Evolutionary conservation across 2,329 filamentous ascomycete species (phyloP), one percentile per base, ranked within the genome.

Genomic region (Diaporthe citri): DNA sequence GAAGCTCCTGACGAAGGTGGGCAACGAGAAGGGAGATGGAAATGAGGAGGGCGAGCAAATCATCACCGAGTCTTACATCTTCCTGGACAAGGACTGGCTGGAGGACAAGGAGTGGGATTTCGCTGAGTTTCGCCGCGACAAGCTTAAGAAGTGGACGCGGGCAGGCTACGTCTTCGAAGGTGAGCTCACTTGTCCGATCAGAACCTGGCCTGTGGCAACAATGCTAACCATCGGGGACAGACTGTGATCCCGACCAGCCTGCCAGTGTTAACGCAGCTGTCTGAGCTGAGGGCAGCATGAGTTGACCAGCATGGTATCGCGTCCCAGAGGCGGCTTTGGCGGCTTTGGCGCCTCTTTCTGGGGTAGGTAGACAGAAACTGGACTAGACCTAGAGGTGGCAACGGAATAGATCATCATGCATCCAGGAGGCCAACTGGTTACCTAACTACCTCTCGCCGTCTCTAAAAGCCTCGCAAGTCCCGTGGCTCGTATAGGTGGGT

Each of bases 61-160:
- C 69, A 83, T 87, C 76, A 89, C 92, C 3, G 86, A 89, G 70
- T 91, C 91, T 17, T 96, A 96, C 81, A 88, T 95, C 7, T 95
- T 89, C 83, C 85, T 87, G 59, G 77, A 85, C 1, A 82, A 85
- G 22, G 78, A 83, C 0, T 51, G 80, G 0, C 84, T 98, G 25
- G 95, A 97, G 82, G 86, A 90, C 43, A 84, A 86, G 31, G 95
- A 98, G 82, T 98, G 96, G 96, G 94, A 97, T 82, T 97, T 95
- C 85, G 91, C 93, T 64, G 91, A 94, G 77, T 98, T 98, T 82
- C 91, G 93, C 76, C 87, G 88, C 79, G 92, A 97, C 76, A 97
- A 95, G 86, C 85, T 91, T 85, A 82, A 82, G 73, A 74, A 80
- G 4, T 92, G 89, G 90, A 88, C 88, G 7, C 83, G 88, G n/a